Evolutionary conservation across 805 yeast genomes (phyloP).

Genomic region (Candida namnaoensis): DNA sequence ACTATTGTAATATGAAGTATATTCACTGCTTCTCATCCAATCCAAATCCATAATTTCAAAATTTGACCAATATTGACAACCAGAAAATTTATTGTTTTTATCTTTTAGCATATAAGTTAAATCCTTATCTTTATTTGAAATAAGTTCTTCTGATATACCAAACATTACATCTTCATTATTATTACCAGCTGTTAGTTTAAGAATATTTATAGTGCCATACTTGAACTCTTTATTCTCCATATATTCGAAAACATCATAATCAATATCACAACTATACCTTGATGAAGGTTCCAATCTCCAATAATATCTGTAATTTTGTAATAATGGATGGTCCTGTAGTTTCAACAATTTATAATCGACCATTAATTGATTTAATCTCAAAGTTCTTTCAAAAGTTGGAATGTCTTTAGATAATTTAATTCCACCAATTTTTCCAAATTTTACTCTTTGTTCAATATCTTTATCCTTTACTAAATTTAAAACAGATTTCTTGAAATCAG

Average conservation of each 20-base stretch:
- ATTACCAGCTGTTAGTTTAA: slow-evolving; percentile 62
- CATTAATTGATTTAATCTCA: slow-evolving; percentile 59
- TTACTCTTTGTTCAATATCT: slow-evolving; percentile 21
- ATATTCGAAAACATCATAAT: slow-evolving; percentile 65
- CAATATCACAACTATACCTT: slow-evolving; percentile 48
- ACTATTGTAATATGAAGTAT: no score
- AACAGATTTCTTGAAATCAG: slow-evolving; percentile 32
- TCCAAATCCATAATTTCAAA: slow-evolving; percentile 76
- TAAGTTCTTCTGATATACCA: slow-evolving; percentile 46
- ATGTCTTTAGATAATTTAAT: slow-evolving; percentile 48
- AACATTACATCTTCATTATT: slow-evolving; percentile 51
- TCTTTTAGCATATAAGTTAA: slow-evolving; percentile 58
- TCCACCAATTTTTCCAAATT: slow-evolving; percentile 32
- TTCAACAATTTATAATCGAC: slow-evolving; percentile 62
- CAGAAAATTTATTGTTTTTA: slow-evolving; percentile 34
- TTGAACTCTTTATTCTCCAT: slow-evolving; percentile 52
- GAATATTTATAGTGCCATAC: slow-evolving; percentile 58
- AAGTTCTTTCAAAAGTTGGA: slow-evolving; percentile 42
- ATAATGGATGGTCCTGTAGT: slow-evolving; percentile 28
- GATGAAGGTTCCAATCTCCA: slow-evolving; percentile 75
- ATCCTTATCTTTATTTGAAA: slow-evolving; percentile 48
- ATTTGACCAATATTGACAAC: slow-evolving; percentile 80
- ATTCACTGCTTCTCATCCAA: slow-evolving; percentile 12
- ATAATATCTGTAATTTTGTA: slow-evolving; percentile 51
- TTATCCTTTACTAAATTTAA: slow-evolving; percentile 27